Conservation (phyloP, 164 flowering plant species). For the Tetrastigma voinierianum region DNA sequence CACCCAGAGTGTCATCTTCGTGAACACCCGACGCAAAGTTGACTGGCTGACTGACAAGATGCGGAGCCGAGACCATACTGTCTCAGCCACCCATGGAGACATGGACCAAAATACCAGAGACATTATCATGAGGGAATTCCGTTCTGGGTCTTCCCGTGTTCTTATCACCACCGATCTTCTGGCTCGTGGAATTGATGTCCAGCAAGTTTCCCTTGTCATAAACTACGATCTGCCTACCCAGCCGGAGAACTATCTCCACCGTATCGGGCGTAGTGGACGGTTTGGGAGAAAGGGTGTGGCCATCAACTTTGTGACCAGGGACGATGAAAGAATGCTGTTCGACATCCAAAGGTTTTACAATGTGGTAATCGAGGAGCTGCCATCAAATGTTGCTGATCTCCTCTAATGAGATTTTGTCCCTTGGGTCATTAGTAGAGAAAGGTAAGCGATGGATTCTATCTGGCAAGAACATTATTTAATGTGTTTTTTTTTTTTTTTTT, state of each 20-base stretch:
- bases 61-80: slow-evolving; percentile 66
- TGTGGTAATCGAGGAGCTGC: slow-evolving; percentile 64
- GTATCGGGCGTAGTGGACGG: slow-evolving; percentile 70
- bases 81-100: slow-evolving; percentile 73
- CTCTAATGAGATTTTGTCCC: slow-evolving; percentile 33
- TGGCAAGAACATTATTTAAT: slow-evolving; percentile 17
- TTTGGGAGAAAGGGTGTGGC: slow-evolving; percentile 76
- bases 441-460: background rate
- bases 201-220: slow-evolving; percentile 68
- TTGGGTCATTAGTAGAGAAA: background rate
- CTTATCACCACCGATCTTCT: slow-evolving; percentile 67
- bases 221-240: slow-evolving; percentile 72
- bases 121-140: slow-evolving; percentile 68
- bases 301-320: slow-evolving; percentile 56
- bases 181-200: slow-evolving; percentile 76
- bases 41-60: slow-evolving; percentile 74
- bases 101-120: slow-evolving; percentile 75
- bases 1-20: slow-evolving; percentile 59
- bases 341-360: slow-evolving; percentile 72
- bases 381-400: slow-evolving; percentile 67
- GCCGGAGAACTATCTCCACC: slow-evolving; percentile 70
- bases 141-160: slow-evolving; percentile 68
- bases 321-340: slow-evolving; percentile 56
- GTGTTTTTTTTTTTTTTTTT: background rate
- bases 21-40: slow-evolving; percentile 58